Conservation (phyloP, 2,329 filamentous ascomycete genomes). For the Colletotrichum shisoi region DNA sequence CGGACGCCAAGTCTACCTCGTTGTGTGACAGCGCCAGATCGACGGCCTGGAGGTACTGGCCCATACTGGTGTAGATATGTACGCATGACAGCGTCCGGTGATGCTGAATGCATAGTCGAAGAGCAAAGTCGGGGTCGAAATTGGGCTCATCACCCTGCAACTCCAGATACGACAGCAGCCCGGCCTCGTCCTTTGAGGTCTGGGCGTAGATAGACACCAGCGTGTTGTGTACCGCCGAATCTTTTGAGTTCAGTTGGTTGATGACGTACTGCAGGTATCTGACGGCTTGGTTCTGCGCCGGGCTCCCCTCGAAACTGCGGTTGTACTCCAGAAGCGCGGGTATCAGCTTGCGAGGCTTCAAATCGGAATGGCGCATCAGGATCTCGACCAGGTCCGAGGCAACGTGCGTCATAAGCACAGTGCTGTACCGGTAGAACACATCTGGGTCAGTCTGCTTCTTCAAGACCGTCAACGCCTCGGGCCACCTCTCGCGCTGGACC, state of each 20-base stretch:
- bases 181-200: slow-evolving; percentile 81
- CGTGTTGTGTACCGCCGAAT: slow-evolving; percentile 94
- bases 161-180: slow-evolving; percentile 86
- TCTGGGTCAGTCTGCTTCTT: slow-evolving; percentile 93
- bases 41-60: slow-evolving; percentile 90
- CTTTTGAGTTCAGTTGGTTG: slow-evolving; percentile 79
- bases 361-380: slow-evolving; percentile 85
- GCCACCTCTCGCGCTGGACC: slow-evolving; percentile 94
- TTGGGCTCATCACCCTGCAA: slow-evolving; percentile 85
- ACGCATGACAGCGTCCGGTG: slow-evolving; percentile 92
- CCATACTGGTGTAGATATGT: slow-evolving; percentile 97
- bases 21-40: slow-evolving; percentile 89
- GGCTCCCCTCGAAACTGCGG: slow-evolving; percentile 72
- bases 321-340: slow-evolving; percentile 95
- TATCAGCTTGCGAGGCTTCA: slow-evolving; percentile 87
- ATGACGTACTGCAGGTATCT: slow-evolving; percentile 94
- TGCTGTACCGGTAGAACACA: slow-evolving; percentile 96
- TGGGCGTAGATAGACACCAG: slow-evolving; percentile 95
- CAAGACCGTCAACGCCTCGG: slow-evolving; percentile 82
- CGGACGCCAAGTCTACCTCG: slow-evolving; percentile 86
- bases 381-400: slow-evolving; percentile 91
- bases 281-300: slow-evolving; percentile 86
- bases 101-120: slow-evolving; percentile 93
- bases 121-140: slow-evolving; percentile 95
- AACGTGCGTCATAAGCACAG: slow-evolving; percentile 91